phyloP scores from a whole-genome alignment of 352 stramenopile species.

The Pythium phragmiticola region DNA sequence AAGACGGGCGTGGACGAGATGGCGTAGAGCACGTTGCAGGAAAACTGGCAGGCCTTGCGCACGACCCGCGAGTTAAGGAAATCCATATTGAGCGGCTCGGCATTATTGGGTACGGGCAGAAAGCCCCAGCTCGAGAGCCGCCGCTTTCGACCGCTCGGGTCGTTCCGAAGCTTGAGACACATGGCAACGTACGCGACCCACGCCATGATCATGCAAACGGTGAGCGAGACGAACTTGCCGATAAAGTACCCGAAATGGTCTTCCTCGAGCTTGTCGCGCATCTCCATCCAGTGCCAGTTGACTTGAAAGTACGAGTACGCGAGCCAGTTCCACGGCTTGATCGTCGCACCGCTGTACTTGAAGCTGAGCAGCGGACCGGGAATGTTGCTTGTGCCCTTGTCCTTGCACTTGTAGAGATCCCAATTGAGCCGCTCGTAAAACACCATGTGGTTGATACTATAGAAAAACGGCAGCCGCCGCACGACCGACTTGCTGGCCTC shows the following conservation, averaged over 20 bases:
- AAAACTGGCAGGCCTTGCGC: conserved; percentile 70
- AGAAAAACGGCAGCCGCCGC: conserved; percentile 77
- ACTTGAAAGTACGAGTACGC: conserved; percentile 82
- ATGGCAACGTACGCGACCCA: conserved; percentile 71
- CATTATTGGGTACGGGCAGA: conserved; percentile 51
- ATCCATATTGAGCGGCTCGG: conserved; percentile 54
- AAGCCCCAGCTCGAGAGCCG: conserved; percentile 57
- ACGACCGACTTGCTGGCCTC: conserved; percentile 49
- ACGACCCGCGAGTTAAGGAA: conserved; percentile 74
- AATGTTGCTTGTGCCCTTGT: conserved; percentile 49
- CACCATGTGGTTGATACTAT: conserved; percentile 88
- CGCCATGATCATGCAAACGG: conserved; percentile 58
- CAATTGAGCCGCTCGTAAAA: conserved; percentile 88
- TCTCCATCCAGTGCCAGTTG: conserved; percentile 78
- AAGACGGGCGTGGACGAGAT: conserved; percentile 65
- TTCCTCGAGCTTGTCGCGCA: conserved; percentile 56
- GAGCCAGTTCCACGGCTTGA: conserved; percentile 84
- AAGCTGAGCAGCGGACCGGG: conserved; percentile 71
- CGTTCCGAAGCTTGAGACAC: conserved; percentile 64
- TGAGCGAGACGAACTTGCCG: conserved; percentile 50
- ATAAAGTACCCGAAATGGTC: conserved; percentile 67
- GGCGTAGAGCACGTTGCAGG: conserved; percentile 68
- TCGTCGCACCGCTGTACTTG: conserved; percentile 73
- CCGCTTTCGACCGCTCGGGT: conserved; percentile 57
- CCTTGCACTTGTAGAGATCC: conserved; percentile 85